Percentiles rank a stretch among this genome's conserved stretches.
Conservation (phyloP, 495 filamentous ascomycete species). For the Xylaria grammica region DNA sequence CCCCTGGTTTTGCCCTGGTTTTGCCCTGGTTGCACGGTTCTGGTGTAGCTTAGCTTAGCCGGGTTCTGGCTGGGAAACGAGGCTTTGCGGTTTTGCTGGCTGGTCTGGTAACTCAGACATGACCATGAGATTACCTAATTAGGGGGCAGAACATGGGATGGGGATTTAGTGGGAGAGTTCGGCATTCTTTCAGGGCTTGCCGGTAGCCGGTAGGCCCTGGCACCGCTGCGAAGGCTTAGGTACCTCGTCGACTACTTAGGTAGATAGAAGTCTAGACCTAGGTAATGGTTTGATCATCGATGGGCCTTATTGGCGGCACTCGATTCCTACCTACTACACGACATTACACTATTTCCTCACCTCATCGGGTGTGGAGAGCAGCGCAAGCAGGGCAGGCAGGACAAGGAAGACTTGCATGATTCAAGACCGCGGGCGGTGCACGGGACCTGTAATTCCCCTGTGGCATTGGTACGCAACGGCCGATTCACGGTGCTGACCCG, state of each 20-base stretch:
- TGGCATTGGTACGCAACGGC: slow-evolving; percentile 10
- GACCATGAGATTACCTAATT: no score
- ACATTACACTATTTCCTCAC: neutral
- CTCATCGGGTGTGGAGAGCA: slow-evolving; percentile 1
- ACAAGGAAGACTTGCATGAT: slow-evolving; percentile 14
- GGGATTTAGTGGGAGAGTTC: no score
- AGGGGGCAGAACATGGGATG: no score
- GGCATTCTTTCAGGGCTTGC: no score
- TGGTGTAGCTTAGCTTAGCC: no score
- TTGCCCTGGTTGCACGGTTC: no score
- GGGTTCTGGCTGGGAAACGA: slow-evolving; percentile 1
- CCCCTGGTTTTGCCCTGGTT: no score
- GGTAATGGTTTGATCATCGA: neutral
- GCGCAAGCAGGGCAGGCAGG: neutral
- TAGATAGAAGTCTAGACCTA: no score
- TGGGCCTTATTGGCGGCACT: neutral
- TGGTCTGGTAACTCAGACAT: neutral
- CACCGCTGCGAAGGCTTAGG: no score
- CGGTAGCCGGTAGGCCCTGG: no score
- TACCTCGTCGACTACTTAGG: no score
- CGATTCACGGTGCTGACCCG: slow-evolving; percentile 6
- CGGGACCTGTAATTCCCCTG: neutral
- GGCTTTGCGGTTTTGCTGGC: no score
- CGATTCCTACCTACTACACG: neutral
- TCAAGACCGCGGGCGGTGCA: slow-evolving; percentile 14